Evolutionary conservation across 2,329 filamentous ascomycete genomes (phyloP), one percentile per base, ranked within the genome.

Genomic region (Diaporthe vexans): DNA sequence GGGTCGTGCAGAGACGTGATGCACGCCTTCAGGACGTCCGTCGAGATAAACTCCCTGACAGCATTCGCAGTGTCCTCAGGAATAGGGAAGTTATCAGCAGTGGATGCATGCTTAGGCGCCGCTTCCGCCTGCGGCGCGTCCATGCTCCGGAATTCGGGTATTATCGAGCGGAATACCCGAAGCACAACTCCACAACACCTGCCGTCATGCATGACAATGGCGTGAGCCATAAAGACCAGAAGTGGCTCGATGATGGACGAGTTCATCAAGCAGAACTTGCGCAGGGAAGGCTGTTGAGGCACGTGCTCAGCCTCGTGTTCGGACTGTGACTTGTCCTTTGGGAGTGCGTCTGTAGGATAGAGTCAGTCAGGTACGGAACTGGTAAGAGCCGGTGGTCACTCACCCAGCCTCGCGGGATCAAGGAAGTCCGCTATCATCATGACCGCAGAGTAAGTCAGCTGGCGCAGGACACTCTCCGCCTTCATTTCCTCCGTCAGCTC

Each of bases 401-500:
- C 86, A 92, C 91, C 92, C 82, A 84, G 88, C 84, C 91, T 86
- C 65, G 88, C 88, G 19, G 95, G 94, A 81, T 97, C 95, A 29
- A 99, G 87, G 78, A 98, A 92, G 78, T 95, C 94, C 10, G 95
- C 94, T 76, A 98, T 93, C 89, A 98, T 95, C 78, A 97, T 92
- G 40, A 98, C 95, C 1, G 95, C 94, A 4, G 95, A 95, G 83
- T 97, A 97, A 0, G 96, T 98, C 67, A 98, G 89, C 81, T 98
- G 95, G 26, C 97, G 91, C 59, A 99, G 86, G 40, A 99, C 97
- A 80, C 96, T 98, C 82, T 99, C 97, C 9, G 94, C 93, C 84
- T 98, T 98, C 97, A 99, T 99, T 85, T 99, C 97, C 78, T 98
- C 95, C 1, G 94, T 94, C 71, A 99, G 85, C 75, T 94, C 94